Evolutionary conservation across 768 basidiomycete species (phyloP), one percentile per base, ranked within the genome.

Genomic region (Lactifluus pinguis): DNA sequence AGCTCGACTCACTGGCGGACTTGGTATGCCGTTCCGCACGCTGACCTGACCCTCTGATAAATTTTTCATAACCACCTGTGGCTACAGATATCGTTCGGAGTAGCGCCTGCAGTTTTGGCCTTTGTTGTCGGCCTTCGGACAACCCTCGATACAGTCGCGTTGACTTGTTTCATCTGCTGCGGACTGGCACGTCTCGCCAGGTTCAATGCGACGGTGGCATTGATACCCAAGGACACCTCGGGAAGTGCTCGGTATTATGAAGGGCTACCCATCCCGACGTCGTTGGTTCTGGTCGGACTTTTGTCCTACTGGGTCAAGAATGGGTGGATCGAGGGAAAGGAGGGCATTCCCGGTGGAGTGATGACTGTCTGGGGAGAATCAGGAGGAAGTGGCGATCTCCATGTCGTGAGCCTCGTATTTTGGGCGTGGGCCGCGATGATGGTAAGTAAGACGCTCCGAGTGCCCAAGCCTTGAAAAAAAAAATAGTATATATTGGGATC

Each of bases 121-220:
- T 99, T 97, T 72, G 84, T 83, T 52, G 80, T 98, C 56, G 97
- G 97, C 57, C 82, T 98, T 58, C 83, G 91, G 63, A 95, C 93
- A 11, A 87, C 89, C 63, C 83, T 97, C 60, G 97, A 99, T 76
- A 90, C 88, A 2, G 80, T 95, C 65, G 76, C 85, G 61, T 80
- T 99, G 49, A 85, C 94, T 14, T 82, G 83, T 54, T 99, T 98
- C 72, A 92, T 97, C 67, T 98, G 95, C 70, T 92, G 88, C 75
- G 97, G 97, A 39, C 83, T 99, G 55, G 97, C 97, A 19, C 87
- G 97, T 53, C 86, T 99, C 38, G 97, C 97, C 10, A 86, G 97
- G 45, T 99, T 98, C 81, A 99, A 99, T 73, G 97, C 95, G 9
- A 99, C 97, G 0, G 95, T 97, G 60, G 97, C 97, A 3, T 77